Evolutionary conservation across 208 protist genomes (phyloP).

Genomic region (Borovskyia barvae): DNA sequence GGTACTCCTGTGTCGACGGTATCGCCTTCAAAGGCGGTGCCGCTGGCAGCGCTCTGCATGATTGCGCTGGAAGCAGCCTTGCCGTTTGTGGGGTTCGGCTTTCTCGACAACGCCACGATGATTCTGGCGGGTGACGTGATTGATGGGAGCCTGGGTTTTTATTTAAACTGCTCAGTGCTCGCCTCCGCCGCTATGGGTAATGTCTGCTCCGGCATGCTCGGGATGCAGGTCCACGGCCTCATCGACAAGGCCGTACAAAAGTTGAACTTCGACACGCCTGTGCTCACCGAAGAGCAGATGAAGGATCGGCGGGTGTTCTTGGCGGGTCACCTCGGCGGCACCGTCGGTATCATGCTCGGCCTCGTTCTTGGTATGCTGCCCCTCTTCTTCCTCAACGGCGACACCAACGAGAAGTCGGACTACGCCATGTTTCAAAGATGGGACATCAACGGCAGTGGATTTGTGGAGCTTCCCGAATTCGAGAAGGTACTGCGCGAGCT

Average conservation of each 20-base stretch:
- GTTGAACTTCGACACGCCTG: conserved; percentile 66
- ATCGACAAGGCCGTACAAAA: conserved; percentile 87
- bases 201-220: conserved; percentile 82
- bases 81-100: conserved; percentile 91
- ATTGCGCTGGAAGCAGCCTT: conserved; percentile 81
- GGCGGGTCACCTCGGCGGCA: conserved; percentile 87
- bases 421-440: conserved; percentile 76
- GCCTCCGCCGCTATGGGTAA: conserved; percentile 92
- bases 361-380: conserved; percentile 88
- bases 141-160: conserved; percentile 80
- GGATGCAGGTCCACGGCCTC: conserved; percentile 90
- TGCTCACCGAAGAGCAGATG: conserved; percentile 86
- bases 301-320: conserved; percentile 79
- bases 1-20: conserved; percentile 1
- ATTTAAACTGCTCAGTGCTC: conserved; percentile 89
- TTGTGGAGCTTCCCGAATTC: conserved; percentile 69
- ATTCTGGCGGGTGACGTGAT: conserved; percentile 90
- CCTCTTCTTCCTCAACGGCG: conserved; percentile 66
- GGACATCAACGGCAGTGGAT: conserved; percentile 75
- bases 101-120: conserved; percentile 91
- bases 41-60: conserved; percentile 54
- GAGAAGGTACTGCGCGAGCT: conserved; percentile 57
- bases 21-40: conserved; percentile 27
- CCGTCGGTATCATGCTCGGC: conserved; percentile 83
- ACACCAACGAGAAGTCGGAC: conserved; percentile 74